These are phyloP conservation scores for Blastobotrys mokoenaii DNA, from an alignment of 805 yeast species.

Conservation along the genomic window DNA sequence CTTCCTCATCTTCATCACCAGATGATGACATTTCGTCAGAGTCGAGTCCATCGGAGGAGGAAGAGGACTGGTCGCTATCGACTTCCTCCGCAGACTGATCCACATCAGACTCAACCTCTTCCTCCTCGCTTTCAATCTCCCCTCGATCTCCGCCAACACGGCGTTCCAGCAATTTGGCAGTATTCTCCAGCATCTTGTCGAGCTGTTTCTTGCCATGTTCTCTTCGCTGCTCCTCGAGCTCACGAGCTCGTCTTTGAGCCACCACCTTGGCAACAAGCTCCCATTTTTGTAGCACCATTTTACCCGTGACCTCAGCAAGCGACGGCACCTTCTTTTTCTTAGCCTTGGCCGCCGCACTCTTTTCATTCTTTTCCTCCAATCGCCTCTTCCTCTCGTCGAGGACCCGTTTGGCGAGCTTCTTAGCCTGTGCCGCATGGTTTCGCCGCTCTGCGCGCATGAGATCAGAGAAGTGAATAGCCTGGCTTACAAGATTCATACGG, in stretches of 20 bases:
- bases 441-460: constrained; percentile 58
- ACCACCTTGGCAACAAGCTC: constrained; percentile 69
- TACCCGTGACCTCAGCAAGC: constrained; percentile 73
- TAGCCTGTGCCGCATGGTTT: constrained; percentile 56
- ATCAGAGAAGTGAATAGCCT: constrained; percentile 64
- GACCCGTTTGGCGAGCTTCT: constrained; percentile 69
- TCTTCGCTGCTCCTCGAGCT: constrained; percentile 60
- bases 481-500: constrained; percentile 67
- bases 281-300: constrained; percentile 89
- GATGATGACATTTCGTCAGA: constrained; percentile 21
- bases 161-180: constrained; percentile 83
- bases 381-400: constrained; percentile 74
- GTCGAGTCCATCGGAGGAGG: constrained; percentile 11
- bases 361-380: constrained; percentile 80
- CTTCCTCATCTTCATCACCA: constrained; percentile 21
- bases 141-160: constrained; percentile 32
- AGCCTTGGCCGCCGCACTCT: constrained; percentile 49
- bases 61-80: constrained; percentile 6
- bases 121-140: constrained; percentile 7
- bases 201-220: constrained; percentile 80
- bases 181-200: constrained; percentile 80
- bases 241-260: constrained; percentile 61
- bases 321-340: constrained; percentile 60
- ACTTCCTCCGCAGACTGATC: constrained; percentile 13
- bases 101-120: constrained; percentile 29